Evolutionary conservation across 2,329 filamentous ascomycete species (phyloP), one percentile per base, ranked within the genome.

Genomic region (Zalaria obscura): DNA sequence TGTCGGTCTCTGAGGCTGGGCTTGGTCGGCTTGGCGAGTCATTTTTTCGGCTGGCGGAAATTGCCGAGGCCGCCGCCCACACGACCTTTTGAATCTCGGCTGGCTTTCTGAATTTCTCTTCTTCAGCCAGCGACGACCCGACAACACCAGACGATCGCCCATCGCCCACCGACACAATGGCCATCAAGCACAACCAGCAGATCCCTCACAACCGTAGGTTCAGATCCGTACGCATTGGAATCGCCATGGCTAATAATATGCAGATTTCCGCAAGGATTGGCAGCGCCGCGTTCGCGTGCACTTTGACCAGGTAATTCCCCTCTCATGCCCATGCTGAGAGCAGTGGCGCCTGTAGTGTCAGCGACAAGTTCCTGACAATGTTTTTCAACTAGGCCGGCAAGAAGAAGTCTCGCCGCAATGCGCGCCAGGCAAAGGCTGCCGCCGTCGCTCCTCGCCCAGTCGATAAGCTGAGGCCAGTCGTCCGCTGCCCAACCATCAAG

Each of bases 161-260:
- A 44, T 40, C 39, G 39, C 39, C 41, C 36, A 43, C 41, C 41
- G 41, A 43, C 41, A 43, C 36, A 43, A 43, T 43, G 41, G 84
- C 89, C 78, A 94, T 96, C 86, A 93, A 93, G 81, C 87, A 95
- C 83, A 96, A 96, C 76, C 87, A 95, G 77, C 83, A 89, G 76
- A 82, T 95, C 70, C 82, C 83, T 68, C 83, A 89, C 79, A 93
- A 93, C 80, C 88, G 55, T 62, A 58, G 48, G 54, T 31, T 33
- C 25, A 40, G 4, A 18, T 36, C 8, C 5, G 25, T 10, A 28
- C 3, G n/a, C 28, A 11, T 5, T 9, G 32, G 25, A 27, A 31
- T 38, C n/a, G 4, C 18, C 43, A 44, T 48, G 51, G 49, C 57
- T 63, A 52, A 63, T 50, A 45, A 43, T 42, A 55, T 53, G 50